Evolutionary conservation across 2,329 filamentous ascomycete species (phyloP), one percentile per base, ranked within the genome.

Genomic region (Coniosporium tulheliwenetii): DNA sequence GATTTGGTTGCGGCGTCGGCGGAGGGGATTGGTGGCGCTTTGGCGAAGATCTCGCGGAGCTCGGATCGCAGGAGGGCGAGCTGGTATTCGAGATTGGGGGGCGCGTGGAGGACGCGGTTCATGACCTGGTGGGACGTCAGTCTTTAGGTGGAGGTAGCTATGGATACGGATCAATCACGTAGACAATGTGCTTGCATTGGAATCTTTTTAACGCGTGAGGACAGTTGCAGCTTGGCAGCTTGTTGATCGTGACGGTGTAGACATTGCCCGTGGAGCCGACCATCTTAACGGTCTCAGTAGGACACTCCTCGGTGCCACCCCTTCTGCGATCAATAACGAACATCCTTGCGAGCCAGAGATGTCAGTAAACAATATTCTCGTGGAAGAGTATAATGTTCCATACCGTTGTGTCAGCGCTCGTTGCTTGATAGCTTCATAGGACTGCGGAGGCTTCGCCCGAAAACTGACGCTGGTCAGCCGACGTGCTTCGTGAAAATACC

Each of bases 101-200:
- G 67, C 1, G 66, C 72, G 58, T 73, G 76, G 35, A 79, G 63
- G 2, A 75, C 69, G 19, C 71, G 69, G 38, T 70, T 56, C 42
- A 79, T 65, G 15, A 76, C 66, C 65, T 67, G 41, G 40, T 43
- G 44, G n/a, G n/a, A n/a, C n/a, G n/a, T n/a, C n/a, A n/a, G n/a
- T n/a, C n/a, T n/a, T n/a, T n/a, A 42, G 46, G 45, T n/a, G n/a
- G n/a, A n/a, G n/a, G n/a, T n/a, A n/a, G n/a, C n/a, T n/a, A n/a
- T n/a, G 10, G 31, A 29, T 36, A 30, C 14, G 16, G 5, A 34
- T 32, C 8, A 50, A 59, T 44, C 60, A 71, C 71, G 50, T 76
- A 81, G 36, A 79, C 45, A 19, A 77, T 60, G 48, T 82, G 78
- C 51, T 79, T 79, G 65, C 76, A 81, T 48, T 76, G 70, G 36